A percentile compares a stretch with the other conserved stretches of the same genome.
Evolutionary conservation across 257 asterid genomes (phyloP).

Genomic region (Orobanche coerulescens): DNA sequence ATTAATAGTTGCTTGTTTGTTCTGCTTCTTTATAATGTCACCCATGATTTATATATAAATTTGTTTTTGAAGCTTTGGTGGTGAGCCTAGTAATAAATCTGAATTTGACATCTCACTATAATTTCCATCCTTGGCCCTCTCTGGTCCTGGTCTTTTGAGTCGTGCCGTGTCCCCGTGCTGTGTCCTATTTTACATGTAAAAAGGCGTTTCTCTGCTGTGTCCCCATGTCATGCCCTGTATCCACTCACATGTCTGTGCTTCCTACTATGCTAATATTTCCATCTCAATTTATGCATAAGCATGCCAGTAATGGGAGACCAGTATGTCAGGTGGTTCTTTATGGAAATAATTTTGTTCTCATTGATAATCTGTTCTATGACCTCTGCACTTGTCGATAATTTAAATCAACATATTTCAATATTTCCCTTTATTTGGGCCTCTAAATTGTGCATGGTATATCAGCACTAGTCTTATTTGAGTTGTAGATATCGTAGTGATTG

Average conservation of each 20-base stretch:
- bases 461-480: neutral
- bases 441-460: neutral
- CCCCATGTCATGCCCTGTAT: too few species aligned
- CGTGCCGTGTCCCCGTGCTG: neutral
- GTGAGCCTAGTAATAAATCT: neutral
- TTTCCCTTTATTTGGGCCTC: neutral
- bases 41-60: neutral
- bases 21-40: neutral
- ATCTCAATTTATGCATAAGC: neutral
- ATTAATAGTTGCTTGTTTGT: neutral
- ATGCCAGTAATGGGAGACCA: neutral
- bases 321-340: neutral
- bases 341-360: neutral
- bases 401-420: neutral
- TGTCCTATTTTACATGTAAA: too few species aligned
- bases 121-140: neutral
- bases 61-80: constrained; percentile 5
- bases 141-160: neutral
- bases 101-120: neutral
- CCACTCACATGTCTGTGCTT: too few species aligned
- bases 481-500: neutral
- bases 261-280: neutral
- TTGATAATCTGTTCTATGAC: neutral
- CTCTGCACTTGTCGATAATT: constrained; percentile 4
- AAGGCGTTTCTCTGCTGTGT: too few species aligned